phyloP scores from a whole-genome alignment of 495 filamentous ascomycete species.

The Talaromyces thailandensis region DNA sequence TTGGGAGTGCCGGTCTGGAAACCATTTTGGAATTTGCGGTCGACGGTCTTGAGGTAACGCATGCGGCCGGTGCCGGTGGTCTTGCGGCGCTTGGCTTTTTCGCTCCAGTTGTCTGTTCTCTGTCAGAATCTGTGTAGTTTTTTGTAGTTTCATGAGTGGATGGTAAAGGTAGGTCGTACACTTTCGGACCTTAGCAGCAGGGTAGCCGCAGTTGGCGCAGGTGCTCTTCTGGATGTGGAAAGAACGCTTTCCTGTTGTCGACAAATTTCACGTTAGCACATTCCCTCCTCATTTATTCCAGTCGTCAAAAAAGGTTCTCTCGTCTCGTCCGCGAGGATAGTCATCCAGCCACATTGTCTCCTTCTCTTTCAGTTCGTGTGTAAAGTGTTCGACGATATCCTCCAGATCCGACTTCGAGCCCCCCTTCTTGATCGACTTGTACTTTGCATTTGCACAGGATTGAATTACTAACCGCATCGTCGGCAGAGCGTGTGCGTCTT shows the following conservation, averaged over 20 bases:
- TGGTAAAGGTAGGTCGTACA: conserved; percentile 60
- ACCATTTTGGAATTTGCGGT: conserved; percentile 89
- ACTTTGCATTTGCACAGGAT: not conserved
- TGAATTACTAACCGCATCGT: conserved; percentile 81
- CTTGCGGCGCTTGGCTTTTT: conserved; percentile 99
- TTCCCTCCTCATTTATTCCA: not conserved
- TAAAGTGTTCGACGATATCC: not conserved
- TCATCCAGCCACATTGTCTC: not conserved
- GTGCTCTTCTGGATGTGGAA: conserved; percentile 99
- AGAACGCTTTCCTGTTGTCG: conserved; percentile 71
- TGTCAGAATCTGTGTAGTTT: conserved; percentile 14
- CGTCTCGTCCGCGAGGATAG: not conserved
- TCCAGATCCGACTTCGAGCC: not conserved
- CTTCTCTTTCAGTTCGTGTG: not conserved
- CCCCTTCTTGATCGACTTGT: not conserved
- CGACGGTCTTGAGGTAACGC: conserved; percentile 81
- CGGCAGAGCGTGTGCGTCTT: conserved; percentile 99
- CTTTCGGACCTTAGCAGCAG: conserved; percentile 90
- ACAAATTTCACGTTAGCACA: conserved; percentile 12
- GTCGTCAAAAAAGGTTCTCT: not conserved
- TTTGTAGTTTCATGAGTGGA: conserved; percentile 14
- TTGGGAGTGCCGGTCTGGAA: conserved; percentile 88
- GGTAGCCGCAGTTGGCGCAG: conserved; percentile 96
- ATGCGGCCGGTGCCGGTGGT: conserved; percentile 92
- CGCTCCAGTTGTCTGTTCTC: conserved; percentile 87